Evolutionary conservation across 2,329 filamentous ascomycete genomes (phyloP).

Genomic region (Aspergillus ochraceus): DNA sequence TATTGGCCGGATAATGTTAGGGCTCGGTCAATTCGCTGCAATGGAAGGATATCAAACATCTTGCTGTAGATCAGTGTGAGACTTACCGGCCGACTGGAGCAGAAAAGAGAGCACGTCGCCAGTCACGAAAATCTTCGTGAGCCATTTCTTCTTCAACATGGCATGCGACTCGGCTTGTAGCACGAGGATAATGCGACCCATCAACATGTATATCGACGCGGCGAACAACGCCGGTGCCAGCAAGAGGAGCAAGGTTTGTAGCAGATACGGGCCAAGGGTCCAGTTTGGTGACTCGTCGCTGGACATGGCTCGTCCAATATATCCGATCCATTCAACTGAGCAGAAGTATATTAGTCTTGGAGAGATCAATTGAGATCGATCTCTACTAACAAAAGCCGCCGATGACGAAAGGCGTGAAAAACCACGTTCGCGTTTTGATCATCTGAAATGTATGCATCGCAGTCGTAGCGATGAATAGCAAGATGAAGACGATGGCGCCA

Average conservation of each 20-base stretch:
- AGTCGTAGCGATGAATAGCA: conserved; percentile 6
- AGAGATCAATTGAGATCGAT: neutral
- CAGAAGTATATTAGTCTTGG: too few relatives aligned
- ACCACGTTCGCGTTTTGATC: conserved; percentile 19
- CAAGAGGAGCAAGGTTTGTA: conserved; percentile 37
- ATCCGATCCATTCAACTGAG: conserved; percentile 47
- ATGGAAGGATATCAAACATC: neutral
- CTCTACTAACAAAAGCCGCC: conserved; percentile 25
- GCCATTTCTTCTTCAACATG: conserved; percentile 32
- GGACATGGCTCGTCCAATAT: conserved; percentile 23
- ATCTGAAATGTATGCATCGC: conserved; percentile 17
- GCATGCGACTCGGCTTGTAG: conserved; percentile 33
- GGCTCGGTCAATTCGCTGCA: neutral
- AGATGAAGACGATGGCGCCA: neutral
- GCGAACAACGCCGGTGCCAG: conserved; percentile 44
- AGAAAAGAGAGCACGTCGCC: conserved; percentile 37
- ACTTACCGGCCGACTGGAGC: conserved; percentile 28
- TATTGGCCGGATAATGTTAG: neutral
- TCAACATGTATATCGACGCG: conserved; percentile 41
- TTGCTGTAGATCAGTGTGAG: neutral
- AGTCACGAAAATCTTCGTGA: conserved; percentile 40
- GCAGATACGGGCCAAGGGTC: conserved; percentile 27
- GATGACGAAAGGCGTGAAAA: conserved; percentile 42
- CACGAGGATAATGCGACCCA: conserved; percentile 38
- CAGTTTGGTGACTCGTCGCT: conserved; percentile 9